Base-by-base conservation (phyloP, 1,284 basidiomycete genomes). In the Tilletiopsis washingtonensis region DNA sequence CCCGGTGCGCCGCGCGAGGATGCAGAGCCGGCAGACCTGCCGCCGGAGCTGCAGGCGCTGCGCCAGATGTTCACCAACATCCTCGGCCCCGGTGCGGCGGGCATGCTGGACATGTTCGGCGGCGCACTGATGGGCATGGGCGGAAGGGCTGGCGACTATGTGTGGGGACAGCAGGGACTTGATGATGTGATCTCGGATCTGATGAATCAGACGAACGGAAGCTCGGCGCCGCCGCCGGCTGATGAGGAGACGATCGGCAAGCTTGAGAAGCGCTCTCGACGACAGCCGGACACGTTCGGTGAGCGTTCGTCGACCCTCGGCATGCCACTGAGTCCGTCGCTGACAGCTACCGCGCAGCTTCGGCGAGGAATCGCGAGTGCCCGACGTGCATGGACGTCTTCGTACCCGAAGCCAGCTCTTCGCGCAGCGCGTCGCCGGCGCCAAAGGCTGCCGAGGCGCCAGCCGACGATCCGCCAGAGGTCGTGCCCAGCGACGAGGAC, bases 361-460 rank as follows among this genome's bases (percentile, higher is more conserved):
- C 54, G 32, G 64, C 64, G 3, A 53, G 53, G 44, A 67, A 67
- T 24, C 47, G 50, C 23, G 65, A 67, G 20, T 67, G 65, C 44
- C 61, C 65, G 3, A 67, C 65, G 17, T 67, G 65, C 53, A 64
- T 66, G 37, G 65, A 67, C 17, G 63, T 61, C 5, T 64, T 67
- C 24, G 38, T 61, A 1, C 54, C 57, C 11, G 27, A 34, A 34
- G 29, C 29, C 9, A n/a, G 29, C n/a, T 14, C 14, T 25, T 26
- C 42, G 14, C 24, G 42, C 7, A 6, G 42, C 15, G 15, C 24
- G 5, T 26, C 42, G 12, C 14, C 12, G 24, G 42, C 25, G 42
- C 21, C 11, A 36, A 29, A 23, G 21, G 32, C 41, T 17, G 34
- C 29, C 9, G 19, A 38, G 2, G 39, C 32, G 7, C 29, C 36